Base-by-base conservation (phyloP, 768 basidiomycete genomes). In the Podaxis mareebaensis region DNA sequence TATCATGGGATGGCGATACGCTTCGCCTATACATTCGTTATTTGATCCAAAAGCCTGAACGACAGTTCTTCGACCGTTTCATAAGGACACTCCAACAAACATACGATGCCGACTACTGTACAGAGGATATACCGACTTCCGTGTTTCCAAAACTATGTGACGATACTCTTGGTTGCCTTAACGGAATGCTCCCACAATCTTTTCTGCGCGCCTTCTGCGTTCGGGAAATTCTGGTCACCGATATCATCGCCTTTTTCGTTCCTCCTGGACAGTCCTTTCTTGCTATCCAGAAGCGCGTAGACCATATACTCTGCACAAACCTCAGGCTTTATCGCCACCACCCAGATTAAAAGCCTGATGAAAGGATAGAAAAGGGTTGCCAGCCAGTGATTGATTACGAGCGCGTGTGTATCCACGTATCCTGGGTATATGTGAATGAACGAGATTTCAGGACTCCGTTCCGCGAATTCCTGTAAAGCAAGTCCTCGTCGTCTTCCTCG, bases 361-460 rank as follows among this genome's bases (percentile, higher is more conserved):
- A 81, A 62, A 12, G 54, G 49, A 33, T 61, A 70, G 24, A 75
- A 24, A 28, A 70, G 30, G 26, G 60, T 44, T 3, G 74, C 72
- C 7, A 74, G 68, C 13, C 74, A 73, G 6, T 69, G 58, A 4
- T 66, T 39, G 30, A 72, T 51, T 3, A 75, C 30, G 3, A 61
- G n/a, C 4, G 28, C 17, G 0, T 60, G 46, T 0, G 81, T 81
- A 15, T 75, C 70, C 11, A 83, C 81, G 6, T 67, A 38, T 6
- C 80, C 81, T 1, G 80, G 80, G 49, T 72, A 73, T 0, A 73
- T 67, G 63, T 82, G 80, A 12, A 76, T 70, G 66, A 81, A 82
- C 0, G 76, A 71, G 6, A 81, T 61, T 11, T 48, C 67, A 3
- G 79, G 79, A 33, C 81, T 65, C 7, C 67, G 72, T 8, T 68